These are phyloP conservation scores for Alloascoidea hylecoeti DNA, from an alignment of 805 yeast genomes.

Conservation along the genomic window DNA sequence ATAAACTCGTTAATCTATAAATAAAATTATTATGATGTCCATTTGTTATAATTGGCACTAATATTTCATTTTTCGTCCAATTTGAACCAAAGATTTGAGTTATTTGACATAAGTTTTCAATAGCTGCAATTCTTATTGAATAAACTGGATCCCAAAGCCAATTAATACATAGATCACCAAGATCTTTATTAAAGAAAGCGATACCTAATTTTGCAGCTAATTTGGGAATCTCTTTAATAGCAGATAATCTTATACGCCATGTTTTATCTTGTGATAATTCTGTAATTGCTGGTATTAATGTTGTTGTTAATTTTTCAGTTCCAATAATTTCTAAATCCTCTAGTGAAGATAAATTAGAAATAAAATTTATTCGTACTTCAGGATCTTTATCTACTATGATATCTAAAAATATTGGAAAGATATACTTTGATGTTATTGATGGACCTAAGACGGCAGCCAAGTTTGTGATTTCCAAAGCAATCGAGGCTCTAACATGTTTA, in stretches of 20 bases:
- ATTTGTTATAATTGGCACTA: conserved; percentile 55
- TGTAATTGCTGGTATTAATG: conserved; percentile 87
- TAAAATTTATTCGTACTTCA: conserved; percentile 89
- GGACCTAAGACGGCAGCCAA: conserved; percentile 78
- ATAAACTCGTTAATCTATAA: conserved; percentile 81
- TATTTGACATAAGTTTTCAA: conserved; percentile 62
- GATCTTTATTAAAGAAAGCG: conserved; percentile 81
- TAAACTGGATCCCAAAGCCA: conserved; percentile 98
- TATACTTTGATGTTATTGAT: conserved; percentile 66
- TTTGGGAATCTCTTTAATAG: conserved; percentile 90
- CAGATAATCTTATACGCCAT: conserved; percentile 96
- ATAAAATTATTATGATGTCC: conserved; percentile 57
- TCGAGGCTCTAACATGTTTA: conserved; percentile 85
- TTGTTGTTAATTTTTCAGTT: conserved; percentile 72
- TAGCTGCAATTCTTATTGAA: conserved; percentile 95
- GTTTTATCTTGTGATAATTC: conserved; percentile 93
- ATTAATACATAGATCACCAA: conserved; percentile 84
- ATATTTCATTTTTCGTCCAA: conserved; percentile 83
- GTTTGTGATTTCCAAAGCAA: conserved; percentile 79
- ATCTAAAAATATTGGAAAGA: conserved; percentile 77
- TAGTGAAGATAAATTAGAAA: conserved; percentile 81
- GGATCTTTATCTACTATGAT: conserved; percentile 97
- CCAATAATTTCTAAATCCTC: conserved; percentile 96
- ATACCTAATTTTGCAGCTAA: conserved; percentile 91
- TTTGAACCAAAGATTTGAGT: conserved; percentile 81